A percentile compares a stretch with the other conserved stretches of the same genome.
These are phyloP conservation scores for Tulasnella calospora DNA, from an alignment of 768 basidiomycete genomes.

Conservation along the genomic window DNA sequence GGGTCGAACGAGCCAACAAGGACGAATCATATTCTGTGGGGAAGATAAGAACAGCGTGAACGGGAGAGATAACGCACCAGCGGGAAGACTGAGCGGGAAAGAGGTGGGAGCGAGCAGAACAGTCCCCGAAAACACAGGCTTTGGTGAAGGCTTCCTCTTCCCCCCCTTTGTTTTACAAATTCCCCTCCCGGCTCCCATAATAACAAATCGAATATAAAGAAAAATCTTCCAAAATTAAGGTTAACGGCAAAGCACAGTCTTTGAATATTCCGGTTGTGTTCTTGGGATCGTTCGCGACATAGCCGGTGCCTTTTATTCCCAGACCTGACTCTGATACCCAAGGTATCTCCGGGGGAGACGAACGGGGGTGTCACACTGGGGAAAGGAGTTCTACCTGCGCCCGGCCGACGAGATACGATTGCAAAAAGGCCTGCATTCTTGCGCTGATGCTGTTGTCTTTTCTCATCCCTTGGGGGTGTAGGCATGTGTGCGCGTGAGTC, in stretches of 20 bases:
- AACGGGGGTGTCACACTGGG: not conserved
- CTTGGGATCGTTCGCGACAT: not conserved
- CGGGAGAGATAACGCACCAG: not conserved
- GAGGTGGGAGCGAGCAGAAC: not conserved
- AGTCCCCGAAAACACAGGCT: slow-evolving; percentile 1
- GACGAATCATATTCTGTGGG: slow-evolving; percentile 2
- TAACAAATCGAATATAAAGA: not conserved
- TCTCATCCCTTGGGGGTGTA: not conserved
- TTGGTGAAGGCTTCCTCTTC: not conserved
- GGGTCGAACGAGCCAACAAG: not conserved
- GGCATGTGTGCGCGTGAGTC: slow-evolving; percentile 9
- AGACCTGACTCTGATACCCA: slow-evolving; percentile 10
- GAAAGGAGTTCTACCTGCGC: not conserved
- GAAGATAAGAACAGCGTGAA: not conserved
- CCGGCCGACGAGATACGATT: slow-evolving; percentile 6
- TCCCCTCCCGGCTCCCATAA: not conserved
- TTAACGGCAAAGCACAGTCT: not conserved
- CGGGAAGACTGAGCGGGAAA: not conserved
- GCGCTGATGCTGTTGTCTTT: not conserved
- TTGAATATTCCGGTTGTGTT: not conserved
- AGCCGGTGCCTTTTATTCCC: not conserved
- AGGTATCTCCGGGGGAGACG: not conserved
- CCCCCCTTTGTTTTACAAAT: not conserved
- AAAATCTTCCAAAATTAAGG: not conserved
- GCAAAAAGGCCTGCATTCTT: not conserved